Percentiles rank a stretch among this genome's conserved stretches.
Conservation (phyloP, 495 filamentous ascomycete genomes). For the Zalerion maritima region DNA sequence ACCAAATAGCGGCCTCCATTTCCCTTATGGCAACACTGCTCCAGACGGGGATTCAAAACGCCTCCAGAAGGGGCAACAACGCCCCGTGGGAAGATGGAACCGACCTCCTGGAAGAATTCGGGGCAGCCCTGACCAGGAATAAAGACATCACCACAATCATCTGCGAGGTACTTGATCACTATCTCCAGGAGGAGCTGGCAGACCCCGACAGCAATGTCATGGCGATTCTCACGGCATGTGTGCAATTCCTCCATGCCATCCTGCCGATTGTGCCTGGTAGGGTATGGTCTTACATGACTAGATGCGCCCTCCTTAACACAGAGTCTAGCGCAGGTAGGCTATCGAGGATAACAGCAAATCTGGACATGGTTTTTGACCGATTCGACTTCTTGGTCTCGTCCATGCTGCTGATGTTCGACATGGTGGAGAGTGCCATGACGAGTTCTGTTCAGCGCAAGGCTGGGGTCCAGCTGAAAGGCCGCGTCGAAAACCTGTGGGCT, state of each 20-base stretch:
- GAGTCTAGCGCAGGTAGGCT: conserved; percentile 61
- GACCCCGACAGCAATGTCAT: conserved; percentile 35
- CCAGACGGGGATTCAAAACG: conserved; percentile 20
- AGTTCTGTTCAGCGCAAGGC: conserved; percentile 57
- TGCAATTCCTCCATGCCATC: conserved; percentile 63
- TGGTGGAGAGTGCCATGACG: conserved; percentile 60
- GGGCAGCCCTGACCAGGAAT: conserved; percentile 54
- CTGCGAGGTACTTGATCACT: conserved; percentile 68
- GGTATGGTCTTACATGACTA: conserved; percentile 77
- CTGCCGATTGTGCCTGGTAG: conserved; percentile 57
- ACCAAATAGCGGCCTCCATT: conserved; percentile 26
- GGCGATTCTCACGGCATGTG: conserved; percentile 53
- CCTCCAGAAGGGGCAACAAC: conserved; percentile 8
- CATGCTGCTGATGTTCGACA: conserved; percentile 53
- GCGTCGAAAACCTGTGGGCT: conserved; percentile 43
- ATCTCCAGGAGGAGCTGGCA: conserved; percentile 46
- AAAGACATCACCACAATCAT: conserved; percentile 70
- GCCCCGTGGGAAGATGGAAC: conserved; percentile 21
- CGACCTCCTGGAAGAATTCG: conserved; percentile 50
- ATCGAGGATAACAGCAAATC: conserved; percentile 52
- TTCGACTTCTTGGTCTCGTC: conserved; percentile 65
- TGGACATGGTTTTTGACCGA: conserved; percentile 59
- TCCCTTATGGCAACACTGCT: conserved; percentile 27
- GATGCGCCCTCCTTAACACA: conserved; percentile 59
- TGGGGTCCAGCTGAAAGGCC: conserved; percentile 34